Base-by-base conservation (phyloP, 2,329 filamentous ascomycete genomes). In the Colletotrichum limetticola region DNA sequence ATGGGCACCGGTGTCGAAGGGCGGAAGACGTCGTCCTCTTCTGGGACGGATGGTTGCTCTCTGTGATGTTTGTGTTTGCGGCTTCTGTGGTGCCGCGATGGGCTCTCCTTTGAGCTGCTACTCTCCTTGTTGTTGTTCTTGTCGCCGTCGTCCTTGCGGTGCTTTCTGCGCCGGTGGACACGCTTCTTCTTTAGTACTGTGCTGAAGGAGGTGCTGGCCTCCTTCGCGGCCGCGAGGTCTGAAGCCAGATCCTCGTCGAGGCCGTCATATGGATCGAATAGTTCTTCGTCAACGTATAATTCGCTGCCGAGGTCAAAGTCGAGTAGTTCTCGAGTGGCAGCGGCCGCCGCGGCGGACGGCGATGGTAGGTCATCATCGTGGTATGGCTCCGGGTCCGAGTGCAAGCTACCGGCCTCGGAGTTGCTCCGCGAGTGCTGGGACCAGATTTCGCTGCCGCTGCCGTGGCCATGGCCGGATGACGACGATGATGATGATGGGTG, bases 311-410 rank as follows among this genome's bases (percentile, higher is more conserved):
- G 74, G 52, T 85, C 82, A 42, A 82, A 76, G 49, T 83, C 79
- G 30, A 86, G 81, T 61, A 91, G 82, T 76, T 89, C 86, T 42
- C 83, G 82, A 63, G 87, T 86, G 2, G 86, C 87, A n/a, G 88
- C 88, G 1, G 83, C 84, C 1, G 88, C 89, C 0, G 89, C 89
- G 1, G 89, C 86, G 37, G 88, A 90, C 5, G 86, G 85, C 58
- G 82, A 83, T 0, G 85, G 81, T 60, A 88, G 77, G 62, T 85
- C 80, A 52, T 72, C 70, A 19, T 67, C 65, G 58, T 81, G 66
- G 53, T 67, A 74, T 42, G 77, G 78, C 68, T 80, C 77, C 12
- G n/a, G 42, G 19, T 49, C 70, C 14, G 79, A 73, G 70, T 75
- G 76, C 55, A 75, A 66, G 37, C 75, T 76, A 35, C 62, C 71